phyloP scores from a whole-genome alignment of 2,329 filamentous ascomycete species.

The Xylariaceae sp. region DNA sequence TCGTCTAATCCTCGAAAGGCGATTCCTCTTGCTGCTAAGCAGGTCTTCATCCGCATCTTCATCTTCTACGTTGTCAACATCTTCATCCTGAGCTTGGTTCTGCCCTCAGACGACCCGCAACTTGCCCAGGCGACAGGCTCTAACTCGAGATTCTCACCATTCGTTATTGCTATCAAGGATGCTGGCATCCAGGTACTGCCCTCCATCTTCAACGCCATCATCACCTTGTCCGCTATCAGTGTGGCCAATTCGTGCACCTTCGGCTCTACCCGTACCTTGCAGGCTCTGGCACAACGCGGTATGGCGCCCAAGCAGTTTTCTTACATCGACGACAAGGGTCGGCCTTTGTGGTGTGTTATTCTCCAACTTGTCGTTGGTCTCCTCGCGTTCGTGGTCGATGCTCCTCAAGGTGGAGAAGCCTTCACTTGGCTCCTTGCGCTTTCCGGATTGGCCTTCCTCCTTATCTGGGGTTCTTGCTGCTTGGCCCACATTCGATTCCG shows the following conservation, averaged over 20 bases:
- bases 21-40: conserved; percentile 47
- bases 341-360: conserved; percentile 51
- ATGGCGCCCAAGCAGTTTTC: conserved; percentile 53
- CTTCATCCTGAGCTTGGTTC: conserved; percentile 47
- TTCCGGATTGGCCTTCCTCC: conserved; percentile 66
- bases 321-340: conserved; percentile 57
- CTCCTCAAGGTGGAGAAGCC: conserved; percentile 38
- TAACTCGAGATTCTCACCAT: conserved; percentile 45
- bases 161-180: conserved; percentile 47
- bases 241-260: conserved; percentile 49
- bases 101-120: conserved; percentile 39
- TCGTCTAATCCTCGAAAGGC: conserved; percentile 43
- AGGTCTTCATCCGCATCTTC: conserved; percentile 50
- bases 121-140: conserved; percentile 37
- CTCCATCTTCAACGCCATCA: conserved; percentile 51
- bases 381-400: conserved; percentile 52
- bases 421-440: conserved; percentile 66
- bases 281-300: conserved; percentile 43
- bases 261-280: conserved; percentile 47
- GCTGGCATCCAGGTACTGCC: conserved; percentile 47
- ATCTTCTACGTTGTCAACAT: conserved; percentile 50
- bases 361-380: conserved; percentile 53
- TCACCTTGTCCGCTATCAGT: conserved; percentile 46
- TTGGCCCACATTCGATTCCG: conserved; percentile 62
- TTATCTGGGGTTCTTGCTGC: conserved; percentile 69